Evolutionary conservation across 352 stramenopile species (phyloP).

Genomic region (Blastocystis sp.): DNA sequence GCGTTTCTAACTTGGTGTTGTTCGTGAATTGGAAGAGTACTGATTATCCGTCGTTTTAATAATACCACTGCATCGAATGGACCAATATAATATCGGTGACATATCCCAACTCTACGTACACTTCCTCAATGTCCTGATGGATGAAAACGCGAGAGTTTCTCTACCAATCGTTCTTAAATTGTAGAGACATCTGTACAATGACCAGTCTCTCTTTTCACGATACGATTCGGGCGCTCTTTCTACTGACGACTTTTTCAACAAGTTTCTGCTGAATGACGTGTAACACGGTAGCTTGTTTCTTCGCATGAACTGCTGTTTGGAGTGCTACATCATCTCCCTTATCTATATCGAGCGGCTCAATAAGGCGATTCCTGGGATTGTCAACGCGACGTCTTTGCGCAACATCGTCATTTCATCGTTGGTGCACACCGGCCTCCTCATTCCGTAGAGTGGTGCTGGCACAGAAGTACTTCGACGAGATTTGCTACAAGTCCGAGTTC

Average conservation of each 20-base stretch:
- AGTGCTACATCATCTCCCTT: constrained; percentile 56
- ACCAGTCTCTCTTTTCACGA: constrained; percentile 1
- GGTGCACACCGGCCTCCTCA: no score
- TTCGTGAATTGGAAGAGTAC: no score
- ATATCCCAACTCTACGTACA: constrained; percentile 44
- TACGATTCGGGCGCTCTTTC: constrained; percentile 9
- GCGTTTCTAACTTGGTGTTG: no score
- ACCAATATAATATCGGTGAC: constrained; percentile 44
- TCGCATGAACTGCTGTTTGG: constrained; percentile 34
- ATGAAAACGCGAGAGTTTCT: constrained; percentile 10
- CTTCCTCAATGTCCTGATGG: constrained; percentile 25
- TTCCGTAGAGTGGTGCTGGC: constrained; percentile 22
- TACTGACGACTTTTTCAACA: constrained; percentile 17
- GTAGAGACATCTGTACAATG: constrained; percentile 25
- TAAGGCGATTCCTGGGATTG: constrained; percentile 26
- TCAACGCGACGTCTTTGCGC: background rate
- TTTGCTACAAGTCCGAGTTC: constrained; percentile 61
- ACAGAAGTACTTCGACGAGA: constrained; percentile 64
- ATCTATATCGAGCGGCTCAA: constrained; percentile 34
- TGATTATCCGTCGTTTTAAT: no score
- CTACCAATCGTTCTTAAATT: background rate
- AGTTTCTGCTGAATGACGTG: background rate
- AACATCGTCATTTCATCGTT: constrained; percentile 45
- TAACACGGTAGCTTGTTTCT: constrained; percentile 19
- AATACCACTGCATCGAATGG: background rate